These are phyloP conservation scores for Diaporthe eres DNA, from an alignment of 2,329 filamentous ascomycete genomes.

Conservation along the genomic window DNA sequence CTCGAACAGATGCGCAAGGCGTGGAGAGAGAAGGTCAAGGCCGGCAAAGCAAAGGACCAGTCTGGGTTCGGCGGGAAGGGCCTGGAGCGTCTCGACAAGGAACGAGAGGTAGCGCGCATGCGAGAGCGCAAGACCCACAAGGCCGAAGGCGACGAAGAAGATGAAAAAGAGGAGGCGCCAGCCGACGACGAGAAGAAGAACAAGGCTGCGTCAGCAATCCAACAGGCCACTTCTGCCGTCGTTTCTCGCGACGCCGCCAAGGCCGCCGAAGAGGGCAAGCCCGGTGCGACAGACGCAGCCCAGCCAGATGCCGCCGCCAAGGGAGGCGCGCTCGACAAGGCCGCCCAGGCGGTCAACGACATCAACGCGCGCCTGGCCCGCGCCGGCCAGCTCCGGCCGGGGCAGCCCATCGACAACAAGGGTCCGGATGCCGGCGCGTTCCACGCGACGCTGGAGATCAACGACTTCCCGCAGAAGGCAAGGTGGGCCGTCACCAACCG, in stretches of 20 bases:
- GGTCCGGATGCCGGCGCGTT: slow-evolving; percentile 96
- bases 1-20: slow-evolving; percentile 76
- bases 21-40: slow-evolving; percentile 92
- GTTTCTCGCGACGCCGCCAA: slow-evolving; percentile 66
- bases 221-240: slow-evolving; percentile 72
- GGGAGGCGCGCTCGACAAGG: slow-evolving; percentile 81
- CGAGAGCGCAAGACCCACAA: slow-evolving; percentile 92
- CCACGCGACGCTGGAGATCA: slow-evolving; percentile 98
- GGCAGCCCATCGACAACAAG: slow-evolving; percentile 98
- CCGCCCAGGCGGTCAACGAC: slow-evolving; percentile 88
- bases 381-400: slow-evolving; percentile 89
- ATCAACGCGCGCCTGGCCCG: slow-evolving; percentile 93
- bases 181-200: slow-evolving; percentile 79
- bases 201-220: slow-evolving; percentile 75
- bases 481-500: slow-evolving; percentile 98
- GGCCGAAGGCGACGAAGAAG: slow-evolving; percentile 84
- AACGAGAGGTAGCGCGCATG: slow-evolving; percentile 87
- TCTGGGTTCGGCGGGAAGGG: slow-evolving; percentile 97
- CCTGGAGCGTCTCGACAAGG: slow-evolving; percentile 90
- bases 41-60: slow-evolving; percentile 89
- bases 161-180: slow-evolving; percentile 76
- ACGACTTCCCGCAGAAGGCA: slow-evolving; percentile 98
- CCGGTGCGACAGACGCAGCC: slow-evolving; percentile 49
- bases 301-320: slow-evolving; percentile 59
- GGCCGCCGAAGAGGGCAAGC: slow-evolving; percentile 53